These are phyloP conservation scores for Penicillium aurantiogriseum DNA, from an alignment of 2,329 filamentous ascomycete species.

Conservation along the genomic window DNA sequence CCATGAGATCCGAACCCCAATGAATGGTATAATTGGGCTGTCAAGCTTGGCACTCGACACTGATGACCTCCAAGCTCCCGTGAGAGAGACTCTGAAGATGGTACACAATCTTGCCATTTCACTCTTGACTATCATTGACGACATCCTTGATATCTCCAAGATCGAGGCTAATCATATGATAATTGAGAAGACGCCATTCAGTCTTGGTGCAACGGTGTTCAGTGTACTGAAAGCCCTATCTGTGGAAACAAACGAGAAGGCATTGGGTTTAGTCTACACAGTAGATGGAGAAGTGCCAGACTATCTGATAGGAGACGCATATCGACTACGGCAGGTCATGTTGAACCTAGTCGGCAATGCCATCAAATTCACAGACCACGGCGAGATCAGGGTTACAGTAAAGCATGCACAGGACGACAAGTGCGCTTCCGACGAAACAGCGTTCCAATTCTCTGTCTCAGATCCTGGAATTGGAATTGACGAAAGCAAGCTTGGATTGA, in stretches of 20 bases:
- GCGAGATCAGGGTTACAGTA: conserved; percentile 86
- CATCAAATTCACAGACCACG: conserved; percentile 94
- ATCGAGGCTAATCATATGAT: conserved; percentile 94
- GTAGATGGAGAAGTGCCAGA: conserved; percentile 88
- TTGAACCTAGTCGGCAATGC: conserved; percentile 93
- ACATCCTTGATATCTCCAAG: conserved; percentile 64
- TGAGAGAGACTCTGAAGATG: conserved; percentile 94
- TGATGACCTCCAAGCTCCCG: conserved; percentile 83
- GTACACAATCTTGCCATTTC: conserved; percentile 94
- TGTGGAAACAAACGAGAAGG: conserved; percentile 93
- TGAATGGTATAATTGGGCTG: conserved; percentile 97
- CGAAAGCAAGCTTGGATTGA: conserved; percentile 85
- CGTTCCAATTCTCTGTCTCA: conserved; percentile 87
- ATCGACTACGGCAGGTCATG: conserved; percentile 90
- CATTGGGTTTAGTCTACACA: conserved; percentile 82
- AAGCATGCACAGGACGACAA: conserved; percentile 60
- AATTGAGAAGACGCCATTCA: conserved; percentile 93
- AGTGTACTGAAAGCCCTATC: conserved; percentile 93
- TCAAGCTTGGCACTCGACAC: conserved; percentile 90
- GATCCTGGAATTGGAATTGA: conserved; percentile 95
- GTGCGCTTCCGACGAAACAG: conserved; percentile 70
- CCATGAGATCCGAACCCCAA: conserved; percentile 91
- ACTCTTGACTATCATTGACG: conserved; percentile 88
- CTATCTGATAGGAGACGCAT: conserved; percentile 88
- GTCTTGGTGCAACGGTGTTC: conserved; percentile 85